Conservation (phyloP, 768 basidiomycete genomes). For the Boletus subcaerulescens region DNA sequence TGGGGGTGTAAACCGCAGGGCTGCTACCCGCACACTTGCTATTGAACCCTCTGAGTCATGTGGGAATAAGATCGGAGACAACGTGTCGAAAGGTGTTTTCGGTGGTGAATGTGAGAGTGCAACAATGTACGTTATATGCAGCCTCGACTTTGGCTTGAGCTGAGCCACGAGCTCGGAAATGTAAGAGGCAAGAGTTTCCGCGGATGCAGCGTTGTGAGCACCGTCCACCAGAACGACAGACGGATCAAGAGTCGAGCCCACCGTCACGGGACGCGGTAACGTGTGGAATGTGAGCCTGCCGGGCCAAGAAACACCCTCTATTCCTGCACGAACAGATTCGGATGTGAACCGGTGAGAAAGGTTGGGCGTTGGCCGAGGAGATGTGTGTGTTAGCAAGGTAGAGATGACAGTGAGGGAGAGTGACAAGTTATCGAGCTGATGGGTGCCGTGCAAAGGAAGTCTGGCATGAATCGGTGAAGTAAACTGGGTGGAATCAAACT, state of each 20-base stretch:
- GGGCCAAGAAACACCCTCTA: slow-evolving; percentile 65
- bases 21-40: slow-evolving; percentile 47
- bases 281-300: slow-evolving; percentile 78
- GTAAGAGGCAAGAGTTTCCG: slow-evolving; percentile 64
- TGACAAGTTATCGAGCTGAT: slow-evolving; percentile 85
- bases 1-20: slow-evolving; percentile 66
- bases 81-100: slow-evolving; percentile 71
- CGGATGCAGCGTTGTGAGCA: slow-evolving; percentile 87
- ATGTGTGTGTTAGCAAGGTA: slow-evolving; percentile 45
- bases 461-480: slow-evolving; percentile 41
- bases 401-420: slow-evolving; percentile 63
- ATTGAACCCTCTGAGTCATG: slow-evolving; percentile 24
- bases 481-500: slow-evolving; percentile 43
- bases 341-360: slow-evolving; percentile 40
- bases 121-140: slow-evolving; percentile 67
- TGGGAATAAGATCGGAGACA: slow-evolving; percentile 60
- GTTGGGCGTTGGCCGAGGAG: slow-evolving; percentile 21
- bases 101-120: slow-evolving; percentile 85
- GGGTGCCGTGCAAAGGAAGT: slow-evolving; percentile 72
- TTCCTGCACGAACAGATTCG: slow-evolving; percentile 52
- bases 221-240: slow-evolving; percentile 77
- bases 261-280: slow-evolving; percentile 21
- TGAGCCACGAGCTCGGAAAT: slow-evolving; percentile 36
- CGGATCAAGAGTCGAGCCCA: slow-evolving; percentile 11
- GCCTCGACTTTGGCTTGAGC: slow-evolving; percentile 15